Conservation (phyloP, 805 yeast genomes). For the Cyberlindnera bimundalis region DNA sequence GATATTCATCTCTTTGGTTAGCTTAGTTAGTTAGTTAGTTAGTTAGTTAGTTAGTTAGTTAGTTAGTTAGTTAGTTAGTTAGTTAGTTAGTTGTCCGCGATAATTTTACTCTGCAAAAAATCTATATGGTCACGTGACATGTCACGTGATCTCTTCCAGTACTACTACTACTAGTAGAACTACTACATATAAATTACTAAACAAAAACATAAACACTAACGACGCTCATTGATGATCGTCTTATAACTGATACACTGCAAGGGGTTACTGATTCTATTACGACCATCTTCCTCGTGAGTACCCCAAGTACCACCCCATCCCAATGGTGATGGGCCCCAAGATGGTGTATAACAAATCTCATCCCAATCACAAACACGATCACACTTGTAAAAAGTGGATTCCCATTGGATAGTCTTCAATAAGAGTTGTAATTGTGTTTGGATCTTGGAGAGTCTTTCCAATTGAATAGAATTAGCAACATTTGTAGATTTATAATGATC, state of each 20-base stretch:
- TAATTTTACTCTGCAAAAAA: too few relatives aligned
- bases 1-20: conserved; percentile 48
- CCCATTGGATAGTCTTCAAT: conserved; percentile 38
- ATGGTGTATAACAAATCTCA: conserved; percentile 54
- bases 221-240: not conserved
- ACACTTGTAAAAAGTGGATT: conserved; percentile 39
- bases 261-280: conserved; percentile 22
- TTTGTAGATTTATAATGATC: too few relatives aligned
- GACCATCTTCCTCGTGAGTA: conserved; percentile 25
- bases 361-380: conserved; percentile 39
- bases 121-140: not conserved
- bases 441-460: not conserved
- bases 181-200: too few relatives aligned
- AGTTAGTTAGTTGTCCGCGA: too few relatives aligned
- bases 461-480: too few relatives aligned
- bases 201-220: too few relatives aligned
- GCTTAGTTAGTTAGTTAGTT: too few relatives aligned
- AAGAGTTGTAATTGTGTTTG: conserved; percentile 13
- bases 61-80: too few relatives aligned
- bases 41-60: too few relatives aligned
- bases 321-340: conserved; percentile 58
- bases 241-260: conserved; percentile 20
- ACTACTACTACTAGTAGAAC: too few relatives aligned
- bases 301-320: conserved; percentile 37
- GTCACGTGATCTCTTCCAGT: too few relatives aligned